Evolutionary conservation across 139 green algal genomes (phyloP).

Genomic region (Chlamydomonas incerta): DNA sequence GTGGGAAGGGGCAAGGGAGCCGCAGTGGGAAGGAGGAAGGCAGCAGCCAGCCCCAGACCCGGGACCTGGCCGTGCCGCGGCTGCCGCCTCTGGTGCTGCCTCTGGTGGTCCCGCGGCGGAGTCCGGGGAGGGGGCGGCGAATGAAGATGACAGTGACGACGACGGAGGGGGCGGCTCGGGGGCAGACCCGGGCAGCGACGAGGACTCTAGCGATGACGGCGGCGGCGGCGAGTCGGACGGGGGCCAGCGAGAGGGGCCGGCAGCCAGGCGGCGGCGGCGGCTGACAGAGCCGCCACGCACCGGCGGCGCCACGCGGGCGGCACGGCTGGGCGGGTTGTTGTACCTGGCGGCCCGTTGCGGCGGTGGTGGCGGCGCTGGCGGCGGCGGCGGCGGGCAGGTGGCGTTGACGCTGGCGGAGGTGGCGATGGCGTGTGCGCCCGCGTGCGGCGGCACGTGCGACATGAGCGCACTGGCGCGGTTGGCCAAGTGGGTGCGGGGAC

Average conservation of each 20-base stretch:
- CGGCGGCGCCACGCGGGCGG: not conserved
- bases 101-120: too few relatives aligned
- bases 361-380: not conserved
- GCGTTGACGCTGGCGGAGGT: conserved; percentile 30
- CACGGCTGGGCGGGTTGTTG: conserved; percentile 20
- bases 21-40: not conserved
- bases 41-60: too few relatives aligned
- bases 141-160: not conserved
- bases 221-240: not conserved
- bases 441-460: not conserved
- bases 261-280: not conserved
- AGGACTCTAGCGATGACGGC: not conserved
- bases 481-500: not conserved
- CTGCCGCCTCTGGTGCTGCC: too few relatives aligned
- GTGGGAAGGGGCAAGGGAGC: not conserved
- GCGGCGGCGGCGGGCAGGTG: too few relatives aligned
- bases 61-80: too few relatives aligned
- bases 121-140: too few relatives aligned
- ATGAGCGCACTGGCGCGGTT: not conserved
- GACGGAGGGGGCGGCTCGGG: not conserved
- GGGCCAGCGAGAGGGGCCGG: not conserved
- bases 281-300: not conserved
- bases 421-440: not conserved
- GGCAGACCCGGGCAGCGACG: not conserved
- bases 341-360: not conserved